Evolutionary conservation across 2,329 filamentous ascomycete genomes (phyloP).

Genomic region (Paecilomyces formosus): DNA sequence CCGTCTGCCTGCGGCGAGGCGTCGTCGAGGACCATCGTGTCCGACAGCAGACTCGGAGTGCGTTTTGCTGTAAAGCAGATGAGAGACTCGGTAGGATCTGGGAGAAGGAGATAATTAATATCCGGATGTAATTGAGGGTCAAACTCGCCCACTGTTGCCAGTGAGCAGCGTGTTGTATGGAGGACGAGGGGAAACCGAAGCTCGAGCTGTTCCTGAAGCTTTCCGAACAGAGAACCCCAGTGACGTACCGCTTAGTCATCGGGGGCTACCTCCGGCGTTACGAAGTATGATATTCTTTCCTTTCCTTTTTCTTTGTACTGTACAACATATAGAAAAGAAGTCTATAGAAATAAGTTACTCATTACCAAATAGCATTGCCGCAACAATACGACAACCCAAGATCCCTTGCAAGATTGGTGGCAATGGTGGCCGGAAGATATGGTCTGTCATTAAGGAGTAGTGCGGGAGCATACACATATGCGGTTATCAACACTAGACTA

Average conservation of each 20-base stretch:
- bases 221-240: not conserved
- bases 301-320: constrained; percentile 46
- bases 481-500: not conserved
- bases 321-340: too few species aligned
- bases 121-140: not conserved
- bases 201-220: not conserved
- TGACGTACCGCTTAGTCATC: constrained; percentile 2
- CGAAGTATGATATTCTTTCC: constrained; percentile 7
- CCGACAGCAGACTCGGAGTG: not conserved
- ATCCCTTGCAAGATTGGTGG: constrained; percentile 52
- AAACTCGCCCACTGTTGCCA: not conserved
- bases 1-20: constrained; percentile 12
- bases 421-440: constrained; percentile 40
- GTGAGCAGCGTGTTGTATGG: not conserved
- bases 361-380: too few species aligned
- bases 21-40: constrained; percentile 18
- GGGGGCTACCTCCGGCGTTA: not conserved
- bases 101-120: not conserved
- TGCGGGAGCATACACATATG: not conserved
- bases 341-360: too few species aligned
- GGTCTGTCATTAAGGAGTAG: too few species aligned
- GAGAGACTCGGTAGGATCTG: not conserved
- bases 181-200: not conserved
- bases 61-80: too few species aligned
- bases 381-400: constrained; percentile 54